Percentiles rank a stretch among this genome's conserved stretches.
Conservation (phyloP, 2,329 filamentous ascomycete genomes). For the Fusarium illudens region DNA sequence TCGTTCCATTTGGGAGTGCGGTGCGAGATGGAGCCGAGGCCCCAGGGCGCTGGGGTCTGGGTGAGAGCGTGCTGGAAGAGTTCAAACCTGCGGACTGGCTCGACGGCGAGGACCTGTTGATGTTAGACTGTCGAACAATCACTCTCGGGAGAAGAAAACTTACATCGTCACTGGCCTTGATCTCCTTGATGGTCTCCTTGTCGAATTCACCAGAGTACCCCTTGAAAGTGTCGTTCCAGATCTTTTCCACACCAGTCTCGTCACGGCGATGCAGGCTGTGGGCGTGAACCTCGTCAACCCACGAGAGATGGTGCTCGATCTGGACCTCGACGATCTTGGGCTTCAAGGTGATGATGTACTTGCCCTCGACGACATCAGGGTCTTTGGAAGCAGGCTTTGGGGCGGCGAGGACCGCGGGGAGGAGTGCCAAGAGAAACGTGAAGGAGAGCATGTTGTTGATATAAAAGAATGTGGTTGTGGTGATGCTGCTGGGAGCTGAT, state of each 20-base stretch:
- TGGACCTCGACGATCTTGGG: slow-evolving; percentile 43
- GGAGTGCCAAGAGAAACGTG: slow-evolving; percentile 29
- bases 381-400: slow-evolving; percentile 1
- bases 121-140: neutral
- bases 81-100: slow-evolving; percentile 43
- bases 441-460: slow-evolving; percentile 29
- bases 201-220: slow-evolving; percentile 57
- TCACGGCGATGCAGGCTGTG: slow-evolving; percentile 47
- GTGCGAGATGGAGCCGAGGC: slow-evolving; percentile 57
- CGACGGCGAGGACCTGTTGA: slow-evolving; percentile 45
- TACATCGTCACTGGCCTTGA: slow-evolving; percentile 52
- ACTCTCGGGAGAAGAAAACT: slow-evolving; percentile 10
- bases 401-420: slow-evolving; percentile 28
- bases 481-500: neutral
- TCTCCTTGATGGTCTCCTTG: slow-evolving; percentile 50
- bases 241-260: slow-evolving; percentile 44
- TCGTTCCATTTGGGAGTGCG: slow-evolving; percentile 43
- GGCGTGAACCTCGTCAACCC: slow-evolving; percentile 45
- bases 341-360: slow-evolving; percentile 58
- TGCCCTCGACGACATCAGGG: slow-evolving; percentile 45
- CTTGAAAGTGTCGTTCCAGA: slow-evolving; percentile 47
- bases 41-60: slow-evolving; percentile 53
- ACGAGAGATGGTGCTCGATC: slow-evolving; percentile 48
- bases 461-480: neutral
- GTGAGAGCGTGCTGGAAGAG: slow-evolving; percentile 43